Evolutionary conservation across 805 yeast species (phyloP), one percentile per base, ranked within the genome.

Genomic region (Blastobotrys americana): DNA sequence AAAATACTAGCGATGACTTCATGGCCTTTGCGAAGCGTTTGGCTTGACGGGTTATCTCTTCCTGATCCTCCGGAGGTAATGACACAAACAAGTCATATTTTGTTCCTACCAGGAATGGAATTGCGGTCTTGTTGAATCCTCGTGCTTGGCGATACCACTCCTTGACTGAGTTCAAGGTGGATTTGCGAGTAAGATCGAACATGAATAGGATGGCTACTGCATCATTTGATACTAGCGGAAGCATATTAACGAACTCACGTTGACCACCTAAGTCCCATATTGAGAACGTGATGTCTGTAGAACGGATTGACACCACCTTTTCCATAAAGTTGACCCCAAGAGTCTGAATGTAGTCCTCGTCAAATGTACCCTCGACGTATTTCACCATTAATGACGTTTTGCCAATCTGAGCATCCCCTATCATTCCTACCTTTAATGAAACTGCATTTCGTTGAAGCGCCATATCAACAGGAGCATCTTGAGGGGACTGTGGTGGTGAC

Each of bases 191-290:
- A 47, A 90, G 67, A 64, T 90, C 97, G 69, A 84, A 90, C 81
- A 85, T 79, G 56, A 89, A 88, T 36, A 90, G 70, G 20, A 90
- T 78, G 1, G 96, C 95, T 10, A 88, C 93, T 0, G 97, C 93
- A 50, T 89, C 97, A 52, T 83, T 80, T 13, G 94, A 82, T 10
- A 90, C 96, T 46, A 90, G 70, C 18, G 97, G 96, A 34, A 93
- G 69, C 98, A 90, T 90, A 61, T 90, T 90, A 44, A 88, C 85
- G 65, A 87, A 90, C 63, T 93, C 97, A 42, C 85, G 76, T 56
- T 89, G 95, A 1, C 98, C 98, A 19, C 98, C 98, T 9, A 90
- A 68, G 64, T 90, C 98, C 95, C 96, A 90, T 25, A 90, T 82
- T 18, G 93, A 80, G 60, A 90, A 90, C 31, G 93, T 82, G 45